phyloP scores from a whole-genome alignment of 2,329 filamentous ascomycete species.

The Alternaria triticina region DNA sequence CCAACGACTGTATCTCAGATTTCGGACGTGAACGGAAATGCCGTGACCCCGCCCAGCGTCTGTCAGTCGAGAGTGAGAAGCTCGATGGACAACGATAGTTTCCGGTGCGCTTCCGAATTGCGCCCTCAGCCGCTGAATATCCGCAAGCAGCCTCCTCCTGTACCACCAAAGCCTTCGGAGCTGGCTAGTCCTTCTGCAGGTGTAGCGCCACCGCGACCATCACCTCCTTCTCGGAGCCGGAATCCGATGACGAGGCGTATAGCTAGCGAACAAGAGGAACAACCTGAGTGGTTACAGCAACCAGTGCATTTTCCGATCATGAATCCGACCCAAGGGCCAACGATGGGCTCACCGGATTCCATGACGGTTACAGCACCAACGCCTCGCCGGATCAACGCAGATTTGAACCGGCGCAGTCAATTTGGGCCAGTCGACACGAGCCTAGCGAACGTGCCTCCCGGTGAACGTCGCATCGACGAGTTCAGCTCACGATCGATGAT shows the following conservation, averaged over 20 bases:
- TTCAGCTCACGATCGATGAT: background rate
- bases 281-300: background rate
- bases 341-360: background rate
- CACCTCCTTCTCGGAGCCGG: background rate
- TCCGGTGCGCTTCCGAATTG: background rate
- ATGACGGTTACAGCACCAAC: background rate
- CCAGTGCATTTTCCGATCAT: background rate
- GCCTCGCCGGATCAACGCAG: background rate
- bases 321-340: background rate
- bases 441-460: background rate
- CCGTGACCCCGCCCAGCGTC: background rate
- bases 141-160: background rate
- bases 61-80: background rate
- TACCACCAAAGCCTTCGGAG: background rate
- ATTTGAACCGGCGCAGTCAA: background rate
- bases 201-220: background rate
- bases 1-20: background rate
- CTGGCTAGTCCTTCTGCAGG: background rate
- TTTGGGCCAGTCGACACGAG: background rate
- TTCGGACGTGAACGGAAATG: background rate
- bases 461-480: background rate
- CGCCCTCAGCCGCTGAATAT: background rate
- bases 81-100: background rate
- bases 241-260: background rate
- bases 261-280: background rate